Evolutionary conservation across 306 rosid genomes (phyloP).

Genomic region (Pyrus pyrifolia): DNA sequence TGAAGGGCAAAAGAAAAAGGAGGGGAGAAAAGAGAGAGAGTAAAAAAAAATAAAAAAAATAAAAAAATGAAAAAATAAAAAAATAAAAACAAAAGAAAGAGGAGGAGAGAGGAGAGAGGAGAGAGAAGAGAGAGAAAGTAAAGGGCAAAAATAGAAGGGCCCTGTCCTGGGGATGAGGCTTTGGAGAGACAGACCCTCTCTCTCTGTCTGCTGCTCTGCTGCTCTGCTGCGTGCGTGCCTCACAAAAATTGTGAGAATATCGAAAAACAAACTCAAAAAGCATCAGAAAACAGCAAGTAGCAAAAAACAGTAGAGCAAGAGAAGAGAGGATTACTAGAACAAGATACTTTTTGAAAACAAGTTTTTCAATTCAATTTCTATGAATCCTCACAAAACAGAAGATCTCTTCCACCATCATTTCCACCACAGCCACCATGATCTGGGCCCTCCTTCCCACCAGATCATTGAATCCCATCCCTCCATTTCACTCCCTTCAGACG

Average conservation of each 20-base stretch:
- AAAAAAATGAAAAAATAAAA: not conserved
- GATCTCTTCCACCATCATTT: conserved; percentile 48
- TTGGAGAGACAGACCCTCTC: not conserved
- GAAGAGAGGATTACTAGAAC: not conserved
- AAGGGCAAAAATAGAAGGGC: not conserved
- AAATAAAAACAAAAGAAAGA: not conserved
- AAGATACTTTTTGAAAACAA: not conserved
- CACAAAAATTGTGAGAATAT: conserved; percentile 3
- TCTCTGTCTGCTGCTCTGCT: too few relatives aligned
- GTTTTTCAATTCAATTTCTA: not conserved
- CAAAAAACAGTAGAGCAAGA: not conserved
- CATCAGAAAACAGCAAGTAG: not conserved
- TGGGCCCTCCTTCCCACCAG: conserved; percentile 35
- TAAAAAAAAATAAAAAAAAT: not conserved
- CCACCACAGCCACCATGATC: conserved; percentile 30
- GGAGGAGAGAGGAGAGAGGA: not conserved
- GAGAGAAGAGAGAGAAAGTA: not conserved
- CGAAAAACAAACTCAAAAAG: conserved; percentile 1
- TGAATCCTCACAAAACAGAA: conserved; percentile 79
- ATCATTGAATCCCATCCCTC: conserved; percentile 42
- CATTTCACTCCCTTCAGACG: conserved; percentile 28
- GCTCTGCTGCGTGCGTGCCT: not conserved
- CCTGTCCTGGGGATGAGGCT: not conserved
- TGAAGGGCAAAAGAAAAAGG: not conserved
- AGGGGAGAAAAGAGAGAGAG: not conserved